Evolutionary conservation across 169 alveolate species (phyloP).

Genomic region (Eimeria maxima): DNA sequence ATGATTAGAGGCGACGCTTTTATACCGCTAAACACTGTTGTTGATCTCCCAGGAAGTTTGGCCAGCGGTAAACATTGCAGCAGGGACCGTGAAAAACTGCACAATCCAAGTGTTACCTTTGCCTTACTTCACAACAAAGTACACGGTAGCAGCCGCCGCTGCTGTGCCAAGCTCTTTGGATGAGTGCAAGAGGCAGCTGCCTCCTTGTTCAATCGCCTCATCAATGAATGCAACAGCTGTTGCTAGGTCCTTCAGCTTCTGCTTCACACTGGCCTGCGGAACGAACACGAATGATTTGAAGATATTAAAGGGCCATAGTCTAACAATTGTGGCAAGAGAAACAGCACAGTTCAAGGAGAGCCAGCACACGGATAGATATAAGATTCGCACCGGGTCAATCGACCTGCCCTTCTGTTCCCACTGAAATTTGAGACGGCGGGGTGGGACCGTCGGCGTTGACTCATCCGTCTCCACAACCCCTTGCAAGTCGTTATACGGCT

Average conservation of each 20-base stretch:
- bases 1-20: background rate
- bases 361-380: background rate
- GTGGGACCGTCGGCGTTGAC: background rate
- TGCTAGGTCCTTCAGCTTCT: slow-evolving; percentile 27
- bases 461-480: background rate
- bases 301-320: background rate
- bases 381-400: background rate
- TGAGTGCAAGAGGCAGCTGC: slow-evolving; percentile 66
- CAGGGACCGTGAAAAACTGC: background rate
- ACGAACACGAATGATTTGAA: background rate
- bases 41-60: too few relatives aligned
- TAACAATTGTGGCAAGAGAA: background rate
- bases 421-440: slow-evolving; percentile 31
- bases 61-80: background rate
- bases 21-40: background rate
- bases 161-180: slow-evolving; percentile 33
- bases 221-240: slow-evolving; percentile 47
- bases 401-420: background rate
- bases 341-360: background rate
- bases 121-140: slow-evolving; percentile 53
- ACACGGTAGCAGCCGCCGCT: slow-evolving; percentile 33
- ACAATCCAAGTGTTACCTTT: background rate
- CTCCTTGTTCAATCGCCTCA: slow-evolving; percentile 60
- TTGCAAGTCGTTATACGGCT: background rate
- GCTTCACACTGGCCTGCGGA: background rate